phyloP scores from a whole-genome alignment of 2,329 filamentous ascomycete species.

The Colletotrichum sp. region DNA sequence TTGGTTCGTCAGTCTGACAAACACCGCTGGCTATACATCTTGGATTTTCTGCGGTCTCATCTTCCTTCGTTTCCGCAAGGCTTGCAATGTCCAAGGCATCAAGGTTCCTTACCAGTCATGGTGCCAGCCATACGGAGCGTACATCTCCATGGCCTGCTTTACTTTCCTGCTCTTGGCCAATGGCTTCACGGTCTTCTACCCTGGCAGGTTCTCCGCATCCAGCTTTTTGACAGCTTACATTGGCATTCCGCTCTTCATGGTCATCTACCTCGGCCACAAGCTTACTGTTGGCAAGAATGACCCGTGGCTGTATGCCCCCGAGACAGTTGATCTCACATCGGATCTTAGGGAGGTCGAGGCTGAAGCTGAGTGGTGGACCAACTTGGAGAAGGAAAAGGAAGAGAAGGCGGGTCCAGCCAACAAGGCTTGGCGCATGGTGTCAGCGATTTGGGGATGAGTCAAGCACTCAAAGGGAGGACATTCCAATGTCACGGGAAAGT shows the following conservation, averaged over 20 bases:
- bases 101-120: neutral
- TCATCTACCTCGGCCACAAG: conserved; percentile 45
- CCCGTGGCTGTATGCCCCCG: neutral
- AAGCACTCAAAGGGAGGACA: neutral
- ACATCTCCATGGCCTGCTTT: neutral
- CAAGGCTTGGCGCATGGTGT: neutral
- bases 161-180: conserved; percentile 38
- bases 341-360: neutral
- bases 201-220: conserved; percentile 56
- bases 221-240: conserved; percentile 70
- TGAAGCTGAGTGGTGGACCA: neutral
- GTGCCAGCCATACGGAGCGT: neutral
- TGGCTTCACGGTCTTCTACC: conserved; percentile 69
- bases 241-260: conserved; percentile 65
- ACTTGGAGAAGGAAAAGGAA: neutral
- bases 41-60: conserved; percentile 60
- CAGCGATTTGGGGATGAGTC: neutral
- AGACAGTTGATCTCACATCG: neutral
- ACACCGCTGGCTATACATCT: conserved; percentile 54
- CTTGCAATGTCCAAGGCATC: conserved; percentile 46
- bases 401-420: neutral
- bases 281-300: conserved; percentile 17
- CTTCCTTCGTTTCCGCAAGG: conserved; percentile 63
- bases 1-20: conserved; percentile 63
- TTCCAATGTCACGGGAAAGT: neutral